phyloP scores from a whole-genome alignment of 768 basidiomycete genomes.

The Leucocoprinus birnbaumii region DNA sequence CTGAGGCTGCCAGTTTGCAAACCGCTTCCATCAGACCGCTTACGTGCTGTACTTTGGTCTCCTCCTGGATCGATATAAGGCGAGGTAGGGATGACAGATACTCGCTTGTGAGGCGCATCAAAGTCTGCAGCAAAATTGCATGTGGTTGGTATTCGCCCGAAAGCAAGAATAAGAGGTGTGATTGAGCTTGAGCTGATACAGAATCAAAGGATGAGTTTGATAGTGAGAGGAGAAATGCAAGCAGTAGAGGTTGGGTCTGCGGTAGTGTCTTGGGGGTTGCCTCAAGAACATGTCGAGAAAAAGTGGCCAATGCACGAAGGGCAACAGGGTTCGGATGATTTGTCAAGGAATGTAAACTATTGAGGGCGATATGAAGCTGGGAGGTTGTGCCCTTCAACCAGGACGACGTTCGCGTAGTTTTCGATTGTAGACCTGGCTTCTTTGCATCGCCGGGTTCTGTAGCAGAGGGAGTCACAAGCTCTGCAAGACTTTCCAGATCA shows the following conservation, averaged over 20 bases:
- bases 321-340: constrained; percentile 71
- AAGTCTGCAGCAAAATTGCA: constrained; percentile 46
- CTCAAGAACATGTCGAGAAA: constrained; percentile 54
- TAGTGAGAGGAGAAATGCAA: constrained; percentile 73
- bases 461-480: constrained; percentile 23
- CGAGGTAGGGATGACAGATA: constrained; percentile 71
- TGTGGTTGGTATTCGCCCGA: constrained; percentile 36
- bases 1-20: constrained; percentile 44
- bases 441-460: constrained; percentile 10
- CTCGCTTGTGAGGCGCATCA: constrained; percentile 62
- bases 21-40: constrained; percentile 69
- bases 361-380: constrained; percentile 82
- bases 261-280: constrained; percentile 62
- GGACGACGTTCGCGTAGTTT: constrained; percentile 58
- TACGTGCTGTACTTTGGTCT: constrained; percentile 69
- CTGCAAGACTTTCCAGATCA: constrained; percentile 61
- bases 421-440: constrained; percentile 32
- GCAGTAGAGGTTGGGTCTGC: constrained; percentile 60
- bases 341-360: constrained; percentile 66
- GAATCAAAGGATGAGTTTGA: constrained; percentile 54
- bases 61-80: constrained; percentile 65
- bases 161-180: constrained; percentile 46
- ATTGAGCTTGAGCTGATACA: constrained; percentile 47
- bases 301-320: constrained; percentile 49
- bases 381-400: constrained; percentile 84